Conservation (phyloP, 2,329 filamentous ascomycete species). For the Paecilomyces niveus region DNA sequence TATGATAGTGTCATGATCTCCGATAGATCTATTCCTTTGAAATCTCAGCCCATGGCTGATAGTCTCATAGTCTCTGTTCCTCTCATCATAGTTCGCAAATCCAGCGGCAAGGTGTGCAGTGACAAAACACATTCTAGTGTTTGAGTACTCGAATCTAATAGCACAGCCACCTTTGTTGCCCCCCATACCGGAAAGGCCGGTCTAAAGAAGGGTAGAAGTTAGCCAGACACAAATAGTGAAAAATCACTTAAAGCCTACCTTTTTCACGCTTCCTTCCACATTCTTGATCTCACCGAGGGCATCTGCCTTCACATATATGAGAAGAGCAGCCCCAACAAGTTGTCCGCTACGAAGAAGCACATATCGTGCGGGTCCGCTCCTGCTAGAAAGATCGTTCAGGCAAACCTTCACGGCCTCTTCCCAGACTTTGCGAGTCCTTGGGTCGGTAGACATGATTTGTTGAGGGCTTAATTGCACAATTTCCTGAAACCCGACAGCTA, state of each 20-base stretch:
- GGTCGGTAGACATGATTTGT: conserved; percentile 98
- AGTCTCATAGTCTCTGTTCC: conserved; percentile 86
- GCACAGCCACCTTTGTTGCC: conserved; percentile 97
- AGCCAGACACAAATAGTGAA: conserved; percentile 8
- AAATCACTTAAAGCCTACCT: conserved; percentile 38
- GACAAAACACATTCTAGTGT: conserved; percentile 87
- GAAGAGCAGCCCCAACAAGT: conserved; percentile 85
- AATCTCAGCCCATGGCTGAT: conserved; percentile 84
- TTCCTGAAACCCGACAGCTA: conserved; percentile 91
- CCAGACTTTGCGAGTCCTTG: conserved; percentile 76
- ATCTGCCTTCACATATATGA: conserved; percentile 80
- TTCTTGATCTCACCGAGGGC: conserved; percentile 81
- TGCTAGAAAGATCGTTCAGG: conserved; percentile 64
- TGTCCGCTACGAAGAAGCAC: conserved; percentile 87
- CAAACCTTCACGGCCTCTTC: conserved; percentile 71
- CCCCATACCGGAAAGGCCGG: conserved; percentile 90
- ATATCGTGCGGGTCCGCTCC: conserved; percentile 66
- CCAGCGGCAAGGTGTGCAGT: conserved; percentile 94
- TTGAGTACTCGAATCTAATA: conserved; percentile 90
- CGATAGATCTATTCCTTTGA: conserved; percentile 82
- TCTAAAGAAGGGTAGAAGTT: conserved; percentile 33
- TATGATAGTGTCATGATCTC: conserved; percentile 83
- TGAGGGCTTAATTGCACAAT: conserved; percentile 97
- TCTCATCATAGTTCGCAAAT: conserved; percentile 92
- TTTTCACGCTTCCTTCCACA: conserved; percentile 92